A percentile compares a stretch with the other conserved stretches of the same genome.
Evolutionary conservation across 192 early-diverging fungal species (phyloP).

Genomic region (Oehlia diaphana): DNA sequence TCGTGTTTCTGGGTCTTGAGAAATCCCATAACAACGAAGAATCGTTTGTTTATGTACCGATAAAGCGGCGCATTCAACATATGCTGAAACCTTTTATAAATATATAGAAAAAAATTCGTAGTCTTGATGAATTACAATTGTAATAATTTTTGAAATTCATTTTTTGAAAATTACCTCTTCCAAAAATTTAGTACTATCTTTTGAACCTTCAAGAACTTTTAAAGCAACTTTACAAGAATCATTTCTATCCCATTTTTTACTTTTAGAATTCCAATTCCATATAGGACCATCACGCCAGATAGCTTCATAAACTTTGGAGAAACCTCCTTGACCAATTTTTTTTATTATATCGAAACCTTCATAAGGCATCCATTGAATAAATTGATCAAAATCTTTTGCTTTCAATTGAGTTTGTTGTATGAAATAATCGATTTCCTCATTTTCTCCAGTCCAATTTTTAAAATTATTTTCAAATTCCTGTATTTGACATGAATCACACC

Average conservation of each 20-base stretch:
- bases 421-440: background rate
- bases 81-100: background rate
- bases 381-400: background rate
- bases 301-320: background rate
- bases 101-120: background rate
- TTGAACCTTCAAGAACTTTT: background rate
- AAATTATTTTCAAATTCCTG: background rate
- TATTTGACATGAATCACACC: background rate
- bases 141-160: too few species aligned
- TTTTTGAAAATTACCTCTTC: background rate
- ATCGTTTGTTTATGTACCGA: background rate
- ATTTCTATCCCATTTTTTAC: background rate
- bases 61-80: background rate
- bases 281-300: background rate
- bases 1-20: conserved; percentile 36
- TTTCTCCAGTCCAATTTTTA: background rate
- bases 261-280: background rate
- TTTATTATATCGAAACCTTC: background rate
- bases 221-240: conserved; percentile 1
- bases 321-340: background rate
- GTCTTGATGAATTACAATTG: too few species aligned
- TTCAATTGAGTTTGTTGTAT: conserved; percentile 2
- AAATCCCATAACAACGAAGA: conserved; percentile 33
- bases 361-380: background rate
- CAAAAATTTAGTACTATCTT: background rate